Evolutionary conservation across 1,284 basidiomycete species (phyloP).

Genomic region (Heterobasidion annosum): DNA sequence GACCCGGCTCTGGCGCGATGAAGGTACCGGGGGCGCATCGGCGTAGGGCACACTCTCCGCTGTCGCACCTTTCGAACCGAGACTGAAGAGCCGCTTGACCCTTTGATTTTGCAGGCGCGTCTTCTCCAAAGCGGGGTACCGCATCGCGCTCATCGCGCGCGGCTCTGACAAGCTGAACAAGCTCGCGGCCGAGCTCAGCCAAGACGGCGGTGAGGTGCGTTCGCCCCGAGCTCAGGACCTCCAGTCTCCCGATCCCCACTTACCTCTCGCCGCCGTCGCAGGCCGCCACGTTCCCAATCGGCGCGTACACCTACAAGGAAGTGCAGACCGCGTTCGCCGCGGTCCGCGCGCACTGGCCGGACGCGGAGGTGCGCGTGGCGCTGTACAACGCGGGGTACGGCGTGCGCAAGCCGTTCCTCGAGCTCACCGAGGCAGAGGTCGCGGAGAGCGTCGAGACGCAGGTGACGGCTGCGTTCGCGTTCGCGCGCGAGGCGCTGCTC

Average conservation of each 20-base stretch:
- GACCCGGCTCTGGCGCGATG: not conserved
- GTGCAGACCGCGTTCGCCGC: slow-evolving; percentile 44
- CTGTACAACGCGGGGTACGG: slow-evolving; percentile 56
- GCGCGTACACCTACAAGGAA: slow-evolving; percentile 43
- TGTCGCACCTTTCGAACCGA: too few relatives aligned
- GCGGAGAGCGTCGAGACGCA: slow-evolving; percentile 40
- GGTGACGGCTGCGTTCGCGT: slow-evolving; percentile 57
- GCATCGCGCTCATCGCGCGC: slow-evolving; percentile 60
- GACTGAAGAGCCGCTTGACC: too few relatives aligned
- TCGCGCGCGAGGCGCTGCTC: slow-evolving; percentile 53
- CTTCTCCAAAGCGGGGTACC: slow-evolving; percentile 59
- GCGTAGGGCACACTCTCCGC: slow-evolving; percentile 34
- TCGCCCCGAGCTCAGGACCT: not conserved
- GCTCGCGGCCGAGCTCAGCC: slow-evolving; percentile 46
- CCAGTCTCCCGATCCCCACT: not conserved
- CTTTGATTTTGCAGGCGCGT: slow-evolving; percentile 32
- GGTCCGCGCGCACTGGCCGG: slow-evolving; percentile 43
- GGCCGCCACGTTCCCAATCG: slow-evolving; percentile 54
- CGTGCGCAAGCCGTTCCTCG: slow-evolving; percentile 61
- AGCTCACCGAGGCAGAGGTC: slow-evolving; percentile 53
- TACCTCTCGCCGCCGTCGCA: slow-evolving; percentile 15
- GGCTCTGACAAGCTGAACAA: slow-evolving; percentile 42
- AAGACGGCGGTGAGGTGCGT: slow-evolving; percentile 48
- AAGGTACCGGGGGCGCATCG: slow-evolving; percentile 53
- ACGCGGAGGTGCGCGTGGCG: slow-evolving; percentile 49